Evolutionary conservation across 768 basidiomycete genomes (phyloP), one percentile per base, ranked within the genome.

Genomic region (Terana coerulea): DNA sequence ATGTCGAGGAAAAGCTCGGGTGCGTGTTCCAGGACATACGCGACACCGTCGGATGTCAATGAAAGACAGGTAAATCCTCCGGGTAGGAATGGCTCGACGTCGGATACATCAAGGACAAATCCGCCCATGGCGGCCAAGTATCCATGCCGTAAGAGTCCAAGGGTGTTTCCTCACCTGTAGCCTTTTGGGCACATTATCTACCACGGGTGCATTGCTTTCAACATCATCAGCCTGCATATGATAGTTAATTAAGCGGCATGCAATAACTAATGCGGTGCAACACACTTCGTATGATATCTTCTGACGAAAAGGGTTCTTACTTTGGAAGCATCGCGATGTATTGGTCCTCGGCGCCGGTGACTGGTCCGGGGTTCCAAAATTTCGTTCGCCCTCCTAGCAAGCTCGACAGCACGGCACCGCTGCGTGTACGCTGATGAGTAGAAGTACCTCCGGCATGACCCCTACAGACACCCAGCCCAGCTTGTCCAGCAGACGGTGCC

Each of bases 91-190:
- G 33, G 30, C 6, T n/a, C n/a, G n/a, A n/a, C n/a, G n/a, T n/a
- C n/a, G n/a, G 25, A 17, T 14, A 33, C 5, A 44, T 49, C n/a
- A 36, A 55, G 12, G 4, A 60, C 55, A 49, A 68, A 67, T 1
- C 67, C 67, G 46, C 64, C 57, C 66, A 64, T 64, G 33, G 60
- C 22, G 10, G 58, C 56, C 45, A 65, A 67, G 37, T 59, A 59
- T 2, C 49, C 61, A 24, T 67, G 65, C 3, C n/a, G 60, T 55
- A 17, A 55, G 36, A 1, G 65, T 59, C 59, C 61, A 63, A 8
- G 17, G 34, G 22, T 41, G 49, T 10, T 31, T 24, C 17, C 30
- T 29, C 11, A 24, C 22, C 33, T 12, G 14, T 3, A n/a, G 15
- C 11, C 22, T 10, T 12, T 24, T n/a, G 22, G n/a, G 17, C 14